Percentiles rank a stretch among this genome's conserved stretches.
These are phyloP conservation scores for Sporothrix pseudoabietina DNA, from an alignment of 2,329 filamentous ascomycete species.

Conservation along the genomic window DNA sequence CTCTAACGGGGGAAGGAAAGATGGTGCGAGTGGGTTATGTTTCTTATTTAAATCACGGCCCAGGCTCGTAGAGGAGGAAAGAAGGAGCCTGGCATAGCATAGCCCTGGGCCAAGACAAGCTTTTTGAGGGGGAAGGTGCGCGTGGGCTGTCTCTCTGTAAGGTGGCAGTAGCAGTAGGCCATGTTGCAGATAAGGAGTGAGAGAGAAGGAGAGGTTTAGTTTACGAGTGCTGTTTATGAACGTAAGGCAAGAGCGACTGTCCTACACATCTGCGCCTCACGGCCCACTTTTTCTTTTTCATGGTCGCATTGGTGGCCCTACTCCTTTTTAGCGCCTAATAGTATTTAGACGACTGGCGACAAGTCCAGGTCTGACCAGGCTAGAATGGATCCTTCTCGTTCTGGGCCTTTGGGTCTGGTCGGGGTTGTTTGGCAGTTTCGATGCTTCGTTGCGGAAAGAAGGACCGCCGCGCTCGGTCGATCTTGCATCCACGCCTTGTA, in stretches of 20 bases:
- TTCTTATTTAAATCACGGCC: background rate
- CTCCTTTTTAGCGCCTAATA: background rate
- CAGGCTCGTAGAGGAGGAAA: background rate
- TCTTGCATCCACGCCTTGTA: background rate
- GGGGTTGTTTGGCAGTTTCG: background rate
- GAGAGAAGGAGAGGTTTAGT: background rate
- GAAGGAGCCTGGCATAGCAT: constrained; percentile 1
- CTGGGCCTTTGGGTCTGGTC: background rate
- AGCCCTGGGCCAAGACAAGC: constrained; percentile 18
- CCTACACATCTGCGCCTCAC: background rate
- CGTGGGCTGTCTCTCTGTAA: background rate
- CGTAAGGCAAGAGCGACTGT: background rate
- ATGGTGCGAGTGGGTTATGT: background rate
- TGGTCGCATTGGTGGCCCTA: background rate
- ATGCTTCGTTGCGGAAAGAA: background rate
- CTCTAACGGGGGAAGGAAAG: background rate
- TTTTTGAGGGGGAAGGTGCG: constrained; percentile 18
- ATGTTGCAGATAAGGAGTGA: background rate
- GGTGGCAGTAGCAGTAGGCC: background rate
- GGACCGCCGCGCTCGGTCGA: background rate
- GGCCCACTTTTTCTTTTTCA: background rate
- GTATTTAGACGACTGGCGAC: background rate
- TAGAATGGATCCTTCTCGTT: background rate
- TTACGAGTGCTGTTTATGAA: too few relatives aligned
- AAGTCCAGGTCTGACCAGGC: background rate